Conservation (phyloP, 495 filamentous ascomycete species). For the Aspergillus cavernicola region DNA sequence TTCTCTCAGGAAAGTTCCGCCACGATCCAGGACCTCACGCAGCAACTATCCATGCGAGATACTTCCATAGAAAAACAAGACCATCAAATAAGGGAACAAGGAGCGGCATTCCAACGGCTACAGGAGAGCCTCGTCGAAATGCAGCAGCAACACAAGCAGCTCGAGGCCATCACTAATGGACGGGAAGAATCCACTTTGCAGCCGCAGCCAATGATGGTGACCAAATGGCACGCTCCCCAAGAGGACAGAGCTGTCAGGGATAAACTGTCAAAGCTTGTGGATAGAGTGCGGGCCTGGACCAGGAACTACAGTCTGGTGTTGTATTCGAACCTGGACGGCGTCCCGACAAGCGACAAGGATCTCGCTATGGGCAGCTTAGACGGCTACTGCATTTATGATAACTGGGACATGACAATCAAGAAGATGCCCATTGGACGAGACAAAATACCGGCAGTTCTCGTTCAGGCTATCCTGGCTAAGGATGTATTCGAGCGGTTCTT, state of each 20-base stretch:
- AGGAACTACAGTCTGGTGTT: conserved; percentile 3
- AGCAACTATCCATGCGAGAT: too few relatives aligned
- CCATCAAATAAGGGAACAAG: too few relatives aligned
- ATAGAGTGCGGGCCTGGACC: conserved; percentile 8
- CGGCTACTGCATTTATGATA: background rate
- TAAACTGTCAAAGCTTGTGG: background rate
- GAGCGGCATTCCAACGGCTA: too few relatives aligned
- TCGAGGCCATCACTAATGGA: background rate
- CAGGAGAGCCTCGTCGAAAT: too few relatives aligned
- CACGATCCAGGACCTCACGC: too few relatives aligned
- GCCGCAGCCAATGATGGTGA: too few relatives aligned
- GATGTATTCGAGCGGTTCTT: conserved; percentile 6
- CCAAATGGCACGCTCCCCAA: background rate
- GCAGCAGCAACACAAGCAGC: too few relatives aligned
- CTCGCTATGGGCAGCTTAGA: background rate
- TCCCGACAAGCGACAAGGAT: background rate
- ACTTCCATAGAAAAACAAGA: too few relatives aligned
- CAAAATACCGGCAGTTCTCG: conserved; percentile 2
- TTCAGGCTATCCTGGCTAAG: conserved; percentile 7
- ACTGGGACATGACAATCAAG: background rate
- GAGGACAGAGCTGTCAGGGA: background rate
- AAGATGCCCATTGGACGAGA: background rate
- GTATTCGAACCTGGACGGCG: background rate
- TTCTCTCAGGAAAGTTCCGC: too few relatives aligned
- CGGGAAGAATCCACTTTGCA: background rate